Percentiles rank a stretch among this genome's conserved stretches.
These are phyloP conservation scores for Lomentospora prolificans DNA, from an alignment of 2,329 filamentous ascomycete species.

Conservation along the genomic window DNA sequence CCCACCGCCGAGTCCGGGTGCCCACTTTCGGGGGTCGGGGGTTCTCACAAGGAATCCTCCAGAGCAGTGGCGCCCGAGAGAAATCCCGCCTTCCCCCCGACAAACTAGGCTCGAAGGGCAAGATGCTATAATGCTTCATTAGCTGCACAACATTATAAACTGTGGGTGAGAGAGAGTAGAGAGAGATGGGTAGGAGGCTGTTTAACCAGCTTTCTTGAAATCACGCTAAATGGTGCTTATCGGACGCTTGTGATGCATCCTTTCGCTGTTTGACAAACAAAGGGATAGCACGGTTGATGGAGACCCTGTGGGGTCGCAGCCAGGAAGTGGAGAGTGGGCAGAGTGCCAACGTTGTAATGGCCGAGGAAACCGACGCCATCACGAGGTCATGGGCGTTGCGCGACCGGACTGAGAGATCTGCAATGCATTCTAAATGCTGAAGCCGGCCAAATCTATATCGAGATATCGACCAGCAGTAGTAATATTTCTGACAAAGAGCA, in stretches of 20 bases:
- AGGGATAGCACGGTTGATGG: neutral
- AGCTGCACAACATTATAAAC: no score
- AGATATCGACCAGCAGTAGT: no score
- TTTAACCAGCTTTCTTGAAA: neutral
- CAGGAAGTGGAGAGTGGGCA: neutral
- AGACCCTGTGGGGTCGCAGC: neutral
- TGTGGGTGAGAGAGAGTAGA: neutral
- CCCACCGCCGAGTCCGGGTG: neutral
- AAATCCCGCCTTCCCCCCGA: no score
- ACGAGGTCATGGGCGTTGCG: no score
- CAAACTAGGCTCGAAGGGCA: no score
- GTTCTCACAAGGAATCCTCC: neutral
- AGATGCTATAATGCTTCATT: no score
- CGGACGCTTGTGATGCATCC: neutral
- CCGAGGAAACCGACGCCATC: no score
- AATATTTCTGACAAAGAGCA: neutral
- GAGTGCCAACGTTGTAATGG: no score
- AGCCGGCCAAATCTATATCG: no score
- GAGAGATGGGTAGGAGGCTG: neutral
- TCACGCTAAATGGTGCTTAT: neutral
- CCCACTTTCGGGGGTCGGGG: neutral
- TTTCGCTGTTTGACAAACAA: neutral
- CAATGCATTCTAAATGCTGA: no score
- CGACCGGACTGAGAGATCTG: no score
- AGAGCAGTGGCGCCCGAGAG: no score